Base-by-base conservation (phyloP, 345 rosid species). In the Mercurialis annua region DNA sequence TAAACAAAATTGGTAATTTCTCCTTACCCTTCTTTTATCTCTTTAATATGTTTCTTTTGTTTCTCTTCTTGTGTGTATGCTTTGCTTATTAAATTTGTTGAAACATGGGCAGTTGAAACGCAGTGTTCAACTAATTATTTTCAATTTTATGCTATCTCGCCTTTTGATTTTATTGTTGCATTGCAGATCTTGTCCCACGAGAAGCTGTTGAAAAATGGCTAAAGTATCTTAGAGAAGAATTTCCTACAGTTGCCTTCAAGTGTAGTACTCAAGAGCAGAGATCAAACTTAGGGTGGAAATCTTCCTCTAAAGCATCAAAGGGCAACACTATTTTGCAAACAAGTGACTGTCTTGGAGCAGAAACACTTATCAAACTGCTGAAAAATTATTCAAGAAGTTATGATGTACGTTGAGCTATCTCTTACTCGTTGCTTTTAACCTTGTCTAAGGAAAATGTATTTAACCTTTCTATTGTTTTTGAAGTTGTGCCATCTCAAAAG, bases 161-260 rank as follows among this genome's bases (percentile, higher is more conserved):
- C 49, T 23, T 47, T 0, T 52, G n/a, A 49, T 44, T 38, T 52
- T 33, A 15, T 34, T 21, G 4, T 36, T 74, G 33, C 31, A 31
- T 59, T 71, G 59, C 76, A 93, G 98, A 94, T 90, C 98, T 94
- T 75, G 99, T 87, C 67, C 98, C 99, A n/a, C 78, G 90, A 59
- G 99, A 94, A 85, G 79, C 97, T 81, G 92, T 86, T 68, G 96
- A 94, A 71, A 94, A 89, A 77, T 94, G 97, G 99, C 87, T 94
- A 5, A 91, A 78, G 75, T 91, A 86, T 70, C 95, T 94, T 40
- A 85, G 99, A 77, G 97, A 87, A 81, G 97, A 91, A 69, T 80
- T 87, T n/a, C 97, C 97, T 14, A 84, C 99, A 27, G 97, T 91
- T 81, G 97, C 99, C 54, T 94, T 94, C 70, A 94, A 91, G 78